A percentile compares a stretch with the other conserved stretches of the same genome.
phyloP scores from a whole-genome alignment of 108 stramenopile species.

The Epithemia pelagica region DNA sequence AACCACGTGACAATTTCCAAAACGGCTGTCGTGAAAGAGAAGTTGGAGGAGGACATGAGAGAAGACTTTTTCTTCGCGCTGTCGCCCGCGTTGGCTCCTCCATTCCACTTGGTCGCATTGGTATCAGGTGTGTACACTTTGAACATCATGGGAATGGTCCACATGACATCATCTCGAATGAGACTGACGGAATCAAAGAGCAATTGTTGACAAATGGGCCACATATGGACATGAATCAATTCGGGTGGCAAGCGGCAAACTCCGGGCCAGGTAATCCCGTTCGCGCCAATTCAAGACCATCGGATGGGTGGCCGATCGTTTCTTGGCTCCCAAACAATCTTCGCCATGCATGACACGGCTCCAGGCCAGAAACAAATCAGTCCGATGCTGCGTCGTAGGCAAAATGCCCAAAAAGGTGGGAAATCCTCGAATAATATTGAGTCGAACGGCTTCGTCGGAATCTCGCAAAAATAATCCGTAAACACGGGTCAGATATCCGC shows the following conservation, averaged over 20 bases:
- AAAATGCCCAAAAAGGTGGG: conserved; percentile 67
- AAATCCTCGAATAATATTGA: conserved; percentile 83
- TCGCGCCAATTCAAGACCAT: conserved; percentile 91
- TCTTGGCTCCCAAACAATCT: conserved; percentile 57
- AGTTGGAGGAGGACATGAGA: conserved; percentile 12
- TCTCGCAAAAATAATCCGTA: conserved; percentile 80
- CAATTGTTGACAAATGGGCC: conserved; percentile 68
- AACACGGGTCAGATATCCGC: conserved; percentile 77
- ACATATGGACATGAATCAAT: conserved; percentile 56
- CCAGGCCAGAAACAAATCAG: conserved; percentile 63
- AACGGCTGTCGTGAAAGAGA: conserved; percentile 18
- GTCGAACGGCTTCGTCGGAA: conserved; percentile 89
- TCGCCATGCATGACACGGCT: conserved; percentile 69
- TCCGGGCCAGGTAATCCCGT: conserved; percentile 78
- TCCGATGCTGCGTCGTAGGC: conserved; percentile 32
- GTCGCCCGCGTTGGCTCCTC: too few relatives aligned
- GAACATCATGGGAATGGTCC: conserved; percentile 65
- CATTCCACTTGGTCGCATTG: too few relatives aligned
- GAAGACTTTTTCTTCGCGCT: conserved; percentile 3
- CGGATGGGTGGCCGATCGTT: conserved; percentile 70
- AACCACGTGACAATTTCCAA: conserved; percentile 58
- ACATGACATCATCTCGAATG: conserved; percentile 75
- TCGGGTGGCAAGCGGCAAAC: conserved; percentile 69
- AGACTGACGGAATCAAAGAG: conserved; percentile 70
- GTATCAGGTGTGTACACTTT: conserved; percentile 35